Evolutionary conservation across 805 yeast species (phyloP).

Genomic region (Schwanniomyces pseudopolymorphus): DNA sequence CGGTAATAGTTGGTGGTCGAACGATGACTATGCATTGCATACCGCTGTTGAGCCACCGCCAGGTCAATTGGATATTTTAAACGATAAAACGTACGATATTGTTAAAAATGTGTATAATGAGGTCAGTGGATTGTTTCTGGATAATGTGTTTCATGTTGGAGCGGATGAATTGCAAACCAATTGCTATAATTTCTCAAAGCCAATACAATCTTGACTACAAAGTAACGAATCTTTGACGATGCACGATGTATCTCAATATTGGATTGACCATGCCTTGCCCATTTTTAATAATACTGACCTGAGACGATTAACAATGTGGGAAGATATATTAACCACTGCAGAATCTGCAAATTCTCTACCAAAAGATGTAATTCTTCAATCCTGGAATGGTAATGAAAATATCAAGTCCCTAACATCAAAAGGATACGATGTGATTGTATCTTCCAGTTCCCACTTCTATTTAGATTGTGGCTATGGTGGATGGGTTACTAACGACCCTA

Average conservation of each 20-base stretch:
- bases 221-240: slow-evolving; percentile 21
- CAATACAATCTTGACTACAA: slow-evolving; percentile 26
- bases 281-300: slow-evolving; percentile 22
- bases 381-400: slow-evolving; percentile 26
- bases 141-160: slow-evolving; percentile 43
- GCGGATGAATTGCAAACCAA: slow-evolving; percentile 34
- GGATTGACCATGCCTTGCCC: slow-evolving; percentile 35
- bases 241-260: slow-evolving; percentile 30
- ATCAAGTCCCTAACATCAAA: slow-evolving; percentile 26
- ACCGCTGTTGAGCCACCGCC: slow-evolving; percentile 40
- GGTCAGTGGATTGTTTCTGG: slow-evolving; percentile 27
- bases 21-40: slow-evolving; percentile 16
- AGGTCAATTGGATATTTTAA: slow-evolving; percentile 38
- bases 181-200: slow-evolving; percentile 32
- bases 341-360: slow-evolving; percentile 27
- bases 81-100: slow-evolving; percentile 30
- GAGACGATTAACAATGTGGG: slow-evolving; percentile 41
- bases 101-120: slow-evolving; percentile 34
- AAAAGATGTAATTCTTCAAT: slow-evolving; percentile 32
- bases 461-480: slow-evolving; percentile 44
- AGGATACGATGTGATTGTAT: slow-evolving; percentile 42
- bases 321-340: slow-evolving; percentile 27
- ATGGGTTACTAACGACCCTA: slow-evolving; percentile 34
- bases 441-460: slow-evolving; percentile 30
- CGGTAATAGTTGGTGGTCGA: slow-evolving; percentile 22